These are phyloP conservation scores for Pilaira anomala DNA, from an alignment of 192 early-diverging fungal genomes.

Conservation along the genomic window DNA sequence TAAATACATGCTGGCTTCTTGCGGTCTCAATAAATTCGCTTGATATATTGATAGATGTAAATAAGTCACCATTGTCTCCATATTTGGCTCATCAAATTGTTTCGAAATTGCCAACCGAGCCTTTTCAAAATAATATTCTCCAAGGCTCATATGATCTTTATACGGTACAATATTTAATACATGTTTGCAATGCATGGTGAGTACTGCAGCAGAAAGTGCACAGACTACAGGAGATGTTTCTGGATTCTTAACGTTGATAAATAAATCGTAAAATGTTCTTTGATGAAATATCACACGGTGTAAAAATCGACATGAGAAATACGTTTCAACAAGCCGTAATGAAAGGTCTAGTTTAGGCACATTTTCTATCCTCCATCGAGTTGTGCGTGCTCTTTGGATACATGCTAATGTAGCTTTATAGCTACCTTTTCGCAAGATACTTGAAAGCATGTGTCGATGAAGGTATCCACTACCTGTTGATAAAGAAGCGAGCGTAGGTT, in stretches of 20 bases:
- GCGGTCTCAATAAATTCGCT: conserved; percentile 1
- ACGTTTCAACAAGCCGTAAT: neutral
- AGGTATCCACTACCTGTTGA: neutral
- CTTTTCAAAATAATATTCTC: conserved; percentile 19
- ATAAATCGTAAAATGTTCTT: conserved; percentile 17
- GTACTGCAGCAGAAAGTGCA: conserved; percentile 17
- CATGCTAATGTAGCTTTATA: neutral
- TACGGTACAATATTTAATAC: conserved; percentile 4
- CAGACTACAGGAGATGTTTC: conserved; percentile 20
- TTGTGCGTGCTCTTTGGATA: neutral
- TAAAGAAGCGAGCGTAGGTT: neutral
- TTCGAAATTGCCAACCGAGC: neutral
- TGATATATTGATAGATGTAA: conserved; percentile 17
- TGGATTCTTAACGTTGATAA: neutral
- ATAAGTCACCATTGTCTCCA: conserved; percentile 14
- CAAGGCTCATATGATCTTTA: neutral
- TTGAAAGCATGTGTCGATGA: conserved; percentile 1
- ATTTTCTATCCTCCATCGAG: neutral
- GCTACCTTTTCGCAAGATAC: conserved; percentile 1
- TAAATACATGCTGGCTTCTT: conserved; percentile 12
- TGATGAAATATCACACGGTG: conserved; percentile 13
- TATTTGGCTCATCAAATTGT: conserved; percentile 14
- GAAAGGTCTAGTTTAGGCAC: neutral
- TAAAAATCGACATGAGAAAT: conserved; percentile 13
- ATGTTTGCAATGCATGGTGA: conserved; percentile 25